These are phyloP conservation scores for Lasiosphaeria miniovina DNA, from an alignment of 495 filamentous ascomycete genomes.

Conservation along the genomic window DNA sequence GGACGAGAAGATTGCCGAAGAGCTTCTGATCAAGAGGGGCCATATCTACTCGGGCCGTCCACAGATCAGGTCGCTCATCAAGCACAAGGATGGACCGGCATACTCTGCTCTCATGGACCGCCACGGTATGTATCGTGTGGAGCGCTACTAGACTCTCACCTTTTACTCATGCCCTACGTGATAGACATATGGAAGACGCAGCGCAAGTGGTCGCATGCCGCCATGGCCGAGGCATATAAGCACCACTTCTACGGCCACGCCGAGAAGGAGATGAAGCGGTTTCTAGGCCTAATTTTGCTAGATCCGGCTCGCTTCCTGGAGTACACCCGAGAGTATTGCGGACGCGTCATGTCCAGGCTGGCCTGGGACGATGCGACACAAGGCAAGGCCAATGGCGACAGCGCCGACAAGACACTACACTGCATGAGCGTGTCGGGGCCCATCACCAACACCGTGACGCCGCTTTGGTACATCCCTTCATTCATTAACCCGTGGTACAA, in stretches of 20 bases:
- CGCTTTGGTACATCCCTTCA: constrained; percentile 41
- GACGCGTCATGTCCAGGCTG: constrained; percentile 46
- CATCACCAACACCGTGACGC: constrained; percentile 46
- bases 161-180: neutral
- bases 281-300: constrained; percentile 40
- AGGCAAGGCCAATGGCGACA: constrained; percentile 41
- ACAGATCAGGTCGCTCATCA: constrained; percentile 45
- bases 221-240: constrained; percentile 46
- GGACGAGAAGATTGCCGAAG: constrained; percentile 54
- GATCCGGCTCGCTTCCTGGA: constrained; percentile 45
- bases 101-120: constrained; percentile 50
- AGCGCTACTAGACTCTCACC: neutral
- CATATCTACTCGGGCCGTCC: constrained; percentile 53
- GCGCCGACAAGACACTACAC: constrained; percentile 44
- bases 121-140: constrained; percentile 33
- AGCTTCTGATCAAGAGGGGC: constrained; percentile 52
- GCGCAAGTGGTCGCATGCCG: constrained; percentile 48
- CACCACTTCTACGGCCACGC: constrained; percentile 49
- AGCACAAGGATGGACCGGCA: constrained; percentile 45
- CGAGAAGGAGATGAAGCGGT: constrained; percentile 43
- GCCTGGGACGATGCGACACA: constrained; percentile 48
- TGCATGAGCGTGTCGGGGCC: constrained; percentile 50
- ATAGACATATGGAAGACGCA: constrained; percentile 45
- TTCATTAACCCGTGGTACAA: constrained; percentile 45
- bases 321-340: constrained; percentile 45